These are phyloP conservation scores for Populus hybrid DNA, from an alignment of 441 rosid species.

Conservation along the genomic window DNA sequence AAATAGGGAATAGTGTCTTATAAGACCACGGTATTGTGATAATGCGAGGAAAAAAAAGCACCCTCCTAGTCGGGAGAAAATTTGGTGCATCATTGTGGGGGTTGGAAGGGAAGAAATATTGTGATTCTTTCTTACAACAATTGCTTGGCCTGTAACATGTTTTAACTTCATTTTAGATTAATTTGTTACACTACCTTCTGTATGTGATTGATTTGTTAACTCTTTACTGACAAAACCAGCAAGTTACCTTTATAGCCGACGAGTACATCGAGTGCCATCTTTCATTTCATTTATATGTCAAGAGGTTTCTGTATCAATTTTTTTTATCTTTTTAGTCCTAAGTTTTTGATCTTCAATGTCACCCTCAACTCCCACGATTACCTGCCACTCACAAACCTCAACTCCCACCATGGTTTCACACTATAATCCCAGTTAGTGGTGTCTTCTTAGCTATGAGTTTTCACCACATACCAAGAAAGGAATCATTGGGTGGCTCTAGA, in stretches of 20 bases:
- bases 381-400: neutral
- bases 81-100: slow-evolving; percentile 40
- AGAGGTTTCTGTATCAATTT: neutral
- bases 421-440: neutral
- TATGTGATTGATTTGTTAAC: slow-evolving; percentile 18
- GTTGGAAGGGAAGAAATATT: slow-evolving; percentile 17
- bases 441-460: neutral
- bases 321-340: neutral
- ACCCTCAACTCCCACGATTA: neutral
- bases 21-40: slow-evolving; percentile 27
- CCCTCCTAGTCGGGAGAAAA: slow-evolving; percentile 23
- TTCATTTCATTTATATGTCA: neutral
- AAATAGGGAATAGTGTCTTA: slow-evolving; percentile 31
- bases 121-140: slow-evolving; percentile 40
- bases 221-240: slow-evolving; percentile 19
- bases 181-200: slow-evolving; percentile 21
- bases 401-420: neutral
- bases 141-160: slow-evolving; percentile 20
- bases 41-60: slow-evolving; percentile 10
- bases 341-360: neutral
- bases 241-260: slow-evolving; percentile 1
- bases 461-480: neutral
- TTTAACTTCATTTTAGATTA: slow-evolving; percentile 23
- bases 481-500: neutral
- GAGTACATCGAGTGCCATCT: neutral